Percentiles rank a stretch among this genome's conserved stretches.
phyloP scores from a whole-genome alignment of 768 basidiomycete species.

The Podaxis sp. region DNA sequence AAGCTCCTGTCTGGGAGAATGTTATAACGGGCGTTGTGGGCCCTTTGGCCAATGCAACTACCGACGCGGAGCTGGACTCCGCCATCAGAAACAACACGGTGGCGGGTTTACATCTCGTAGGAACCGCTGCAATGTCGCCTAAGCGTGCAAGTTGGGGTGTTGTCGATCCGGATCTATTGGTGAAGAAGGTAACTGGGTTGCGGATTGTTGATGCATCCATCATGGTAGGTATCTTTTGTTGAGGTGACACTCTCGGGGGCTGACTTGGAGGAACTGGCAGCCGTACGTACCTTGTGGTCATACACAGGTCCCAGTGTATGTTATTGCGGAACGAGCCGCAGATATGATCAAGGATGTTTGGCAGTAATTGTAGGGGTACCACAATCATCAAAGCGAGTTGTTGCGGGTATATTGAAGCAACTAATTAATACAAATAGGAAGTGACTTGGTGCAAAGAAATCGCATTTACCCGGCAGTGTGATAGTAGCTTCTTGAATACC shows the following conservation, averaged over 20 bases:
- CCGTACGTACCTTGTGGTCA: slow-evolving; percentile 17
- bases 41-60: slow-evolving; percentile 14
- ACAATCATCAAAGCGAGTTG: not conserved
- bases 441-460: too few species aligned
- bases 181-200: slow-evolving; percentile 32
- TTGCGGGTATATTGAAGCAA: too few species aligned
- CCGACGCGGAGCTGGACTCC: slow-evolving; percentile 9
- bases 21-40: slow-evolving; percentile 15
- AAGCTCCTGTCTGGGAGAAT: slow-evolving; percentile 19
- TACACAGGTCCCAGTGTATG: slow-evolving; percentile 16
- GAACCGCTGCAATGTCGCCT: slow-evolving; percentile 31
- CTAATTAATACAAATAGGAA: too few species aligned
- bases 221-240: slow-evolving; percentile 23
- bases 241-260: not conserved
- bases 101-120: slow-evolving; percentile 30
- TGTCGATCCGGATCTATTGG: slow-evolving; percentile 34
- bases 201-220: slow-evolving; percentile 38
- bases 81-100: slow-evolving; percentile 21
- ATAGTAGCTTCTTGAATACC: too few species aligned
- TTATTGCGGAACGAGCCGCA: slow-evolving; percentile 17
- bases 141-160: slow-evolving; percentile 28
- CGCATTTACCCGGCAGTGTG: too few species aligned
- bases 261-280: not conserved
- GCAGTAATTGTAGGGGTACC: not conserved
- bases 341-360: slow-evolving; percentile 16